phyloP scores from a whole-genome alignment of 305 asterid species.

The Solanum hybrid region DNA sequence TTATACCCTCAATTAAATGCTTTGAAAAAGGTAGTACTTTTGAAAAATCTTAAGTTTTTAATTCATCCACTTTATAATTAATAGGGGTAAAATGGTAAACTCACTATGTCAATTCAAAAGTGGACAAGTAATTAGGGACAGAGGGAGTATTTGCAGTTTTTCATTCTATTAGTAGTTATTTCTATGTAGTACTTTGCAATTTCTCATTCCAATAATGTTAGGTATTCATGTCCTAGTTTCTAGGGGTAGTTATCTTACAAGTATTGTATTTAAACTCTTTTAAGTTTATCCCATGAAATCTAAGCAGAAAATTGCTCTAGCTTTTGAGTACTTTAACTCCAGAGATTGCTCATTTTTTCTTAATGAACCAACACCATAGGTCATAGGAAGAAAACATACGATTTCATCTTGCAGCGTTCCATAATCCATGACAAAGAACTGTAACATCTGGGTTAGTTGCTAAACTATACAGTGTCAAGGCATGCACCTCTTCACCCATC shows the following conservation, averaged over 20 bases:
- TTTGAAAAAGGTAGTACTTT: accelerated
- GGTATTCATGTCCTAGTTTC: not conserved
- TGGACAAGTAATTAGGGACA: too few species aligned
- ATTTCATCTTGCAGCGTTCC: not conserved
- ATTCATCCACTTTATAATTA: too few species aligned
- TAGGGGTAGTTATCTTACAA: not conserved
- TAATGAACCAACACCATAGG: not conserved
- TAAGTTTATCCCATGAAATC: not conserved
- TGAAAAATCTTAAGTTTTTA: too few species aligned
- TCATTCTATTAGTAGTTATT: not conserved
- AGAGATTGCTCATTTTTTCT: not conserved
- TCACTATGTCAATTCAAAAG: too few species aligned
- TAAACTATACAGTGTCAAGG: not conserved
- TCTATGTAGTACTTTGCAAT: not conserved
- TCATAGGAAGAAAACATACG: not conserved
- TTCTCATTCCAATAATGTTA: not conserved
- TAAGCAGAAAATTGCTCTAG: not conserved
- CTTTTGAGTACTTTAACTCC: not conserved
- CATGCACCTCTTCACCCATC: not conserved
- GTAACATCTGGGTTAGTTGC: not conserved
- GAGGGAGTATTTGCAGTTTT: not conserved
- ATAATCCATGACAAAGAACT: not conserved
- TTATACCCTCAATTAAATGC: too few species aligned
- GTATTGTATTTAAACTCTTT: not conserved
- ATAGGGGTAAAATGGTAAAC: too few species aligned